Evolutionary conservation across 73 alveolate species (phyloP).

Genomic region (Symbiodinium pilosum): DNA sequence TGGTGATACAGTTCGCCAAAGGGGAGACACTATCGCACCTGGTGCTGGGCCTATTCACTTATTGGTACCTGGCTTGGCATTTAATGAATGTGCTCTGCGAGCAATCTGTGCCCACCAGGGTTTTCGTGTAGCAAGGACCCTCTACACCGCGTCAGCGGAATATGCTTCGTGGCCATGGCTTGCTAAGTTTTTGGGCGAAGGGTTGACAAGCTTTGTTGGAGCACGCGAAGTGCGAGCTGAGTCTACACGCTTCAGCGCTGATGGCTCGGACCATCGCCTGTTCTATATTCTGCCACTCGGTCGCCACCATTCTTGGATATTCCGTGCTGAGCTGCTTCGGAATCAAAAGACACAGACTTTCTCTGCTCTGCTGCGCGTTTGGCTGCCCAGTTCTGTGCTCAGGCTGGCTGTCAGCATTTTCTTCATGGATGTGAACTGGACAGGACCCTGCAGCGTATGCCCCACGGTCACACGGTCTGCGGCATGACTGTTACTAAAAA

Average conservation of each 20-base stretch:
- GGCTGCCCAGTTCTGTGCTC: too few relatives aligned
- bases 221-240: background rate
- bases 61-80: conserved; percentile 24
- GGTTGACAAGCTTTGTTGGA: too few relatives aligned
- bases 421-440: conserved; percentile 74
- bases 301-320: too few relatives aligned
- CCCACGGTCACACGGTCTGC: background rate
- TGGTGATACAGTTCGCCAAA: conserved; percentile 43
- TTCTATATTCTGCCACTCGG: conserved; percentile 62
- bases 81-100: too few relatives aligned
- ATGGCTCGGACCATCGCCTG: conserved; percentile 67
- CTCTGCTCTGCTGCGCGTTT: too few relatives aligned
- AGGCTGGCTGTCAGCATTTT: conserved; percentile 65
- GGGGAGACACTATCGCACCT: conserved; percentile 16
- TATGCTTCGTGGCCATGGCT: conserved; percentile 29
- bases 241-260: conserved; percentile 88
- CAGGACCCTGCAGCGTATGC: conserved; percentile 4
- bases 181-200: too few relatives aligned
- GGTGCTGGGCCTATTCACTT: conserved; percentile 66
- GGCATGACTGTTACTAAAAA: too few relatives aligned
- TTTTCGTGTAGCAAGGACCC: conserved; percentile 10
- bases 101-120: too few relatives aligned
- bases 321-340: too few relatives aligned
- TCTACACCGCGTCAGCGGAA: conserved; percentile 65
- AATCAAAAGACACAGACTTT: too few relatives aligned